A percentile compares a stretch with the other conserved stretches of the same genome.
These are phyloP conservation scores for Botrytis sinoallii DNA, from an alignment of 2,329 filamentous ascomycete genomes.

Conservation along the genomic window DNA sequence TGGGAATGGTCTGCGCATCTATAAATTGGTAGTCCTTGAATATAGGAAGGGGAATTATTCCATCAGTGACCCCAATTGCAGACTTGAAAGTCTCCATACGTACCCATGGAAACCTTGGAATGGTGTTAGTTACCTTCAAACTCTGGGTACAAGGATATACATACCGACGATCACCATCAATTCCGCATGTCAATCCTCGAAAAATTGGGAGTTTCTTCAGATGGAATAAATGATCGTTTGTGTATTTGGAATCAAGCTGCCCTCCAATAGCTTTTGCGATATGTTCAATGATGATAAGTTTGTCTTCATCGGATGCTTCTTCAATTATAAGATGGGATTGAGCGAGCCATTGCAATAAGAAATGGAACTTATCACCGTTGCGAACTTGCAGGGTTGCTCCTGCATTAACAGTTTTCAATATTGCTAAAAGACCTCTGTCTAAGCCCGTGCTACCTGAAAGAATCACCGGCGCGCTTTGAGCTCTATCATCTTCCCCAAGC, in stretches of 20 bases:
- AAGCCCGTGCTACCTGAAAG: not conserved
- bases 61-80: conserved; percentile 24
- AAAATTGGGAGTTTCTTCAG: conserved; percentile 8
- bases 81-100: conserved; percentile 14
- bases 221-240: too few species aligned
- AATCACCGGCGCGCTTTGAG: not conserved
- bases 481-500: not conserved
- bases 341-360: not conserved
- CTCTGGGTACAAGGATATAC: not conserved
- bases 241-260: not conserved
- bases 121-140: not conserved
- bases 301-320: not conserved
- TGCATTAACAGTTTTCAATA: not conserved
- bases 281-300: conserved; percentile 7
- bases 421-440: not conserved
- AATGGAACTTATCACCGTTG: not conserved
- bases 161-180: not conserved
- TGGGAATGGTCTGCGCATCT: conserved; percentile 9
- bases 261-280: not conserved
- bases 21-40: conserved; percentile 27
- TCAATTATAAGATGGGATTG: not conserved
- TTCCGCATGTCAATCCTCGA: not conserved
- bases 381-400: not conserved
- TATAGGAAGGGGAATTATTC: conserved; percentile 21
- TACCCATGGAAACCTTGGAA: conserved; percentile 22